Evolutionary conservation across 176 grass and related monocot genomes (phyloP), one percentile per base, ranked within the genome.

Genomic region (Zea luxurians): DNA sequence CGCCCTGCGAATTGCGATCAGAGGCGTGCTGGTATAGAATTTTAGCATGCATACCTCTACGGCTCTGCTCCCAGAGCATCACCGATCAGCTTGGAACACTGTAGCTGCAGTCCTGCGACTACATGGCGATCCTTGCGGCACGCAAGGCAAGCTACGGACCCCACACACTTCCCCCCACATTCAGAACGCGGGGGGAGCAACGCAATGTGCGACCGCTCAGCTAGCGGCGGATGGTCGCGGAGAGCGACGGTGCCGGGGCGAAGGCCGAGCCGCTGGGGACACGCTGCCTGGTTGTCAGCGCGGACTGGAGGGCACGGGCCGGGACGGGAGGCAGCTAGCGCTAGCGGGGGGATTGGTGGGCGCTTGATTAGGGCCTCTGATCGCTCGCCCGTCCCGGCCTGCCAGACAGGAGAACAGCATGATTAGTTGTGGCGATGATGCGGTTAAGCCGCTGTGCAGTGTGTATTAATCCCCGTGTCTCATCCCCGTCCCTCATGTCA

Each of bases 191-290:
- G 15, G 2, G 21, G 20, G 27, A 27, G 27, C 27, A 27, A 27
- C 27, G 27, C 27, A 27, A 27, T 27, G 27, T 27, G 27, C 27
- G 27, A 27, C 0, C 27, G 27, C 27, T 27, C 27, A 27, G 27
- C 27, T 27, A 27, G 18, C 9, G 21, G 21, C 10, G n/a, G n/a
- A 2, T 17, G 54, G n/a, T 2, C 13, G 10, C 67, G 65, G 82
- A 88, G 82, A 59, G 64, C 71, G 86, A 88, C 77, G 70, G 55
- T 88, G 86, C 76, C 76, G 86, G 76, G 70, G 11, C 1, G 59
- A 17, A 5, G 7, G n/a, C 9, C 0, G 60, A 11, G 70, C 63
- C 57, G 70, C 41, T 84, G 61, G 86, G 86, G 81, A 18, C 86
- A 70, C 8, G n/a, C 58, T 60, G 58, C 45, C 69, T 63, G 82